Conservation (phyloP, 345 rosid species). For the Alliaria petiolata region DNA sequence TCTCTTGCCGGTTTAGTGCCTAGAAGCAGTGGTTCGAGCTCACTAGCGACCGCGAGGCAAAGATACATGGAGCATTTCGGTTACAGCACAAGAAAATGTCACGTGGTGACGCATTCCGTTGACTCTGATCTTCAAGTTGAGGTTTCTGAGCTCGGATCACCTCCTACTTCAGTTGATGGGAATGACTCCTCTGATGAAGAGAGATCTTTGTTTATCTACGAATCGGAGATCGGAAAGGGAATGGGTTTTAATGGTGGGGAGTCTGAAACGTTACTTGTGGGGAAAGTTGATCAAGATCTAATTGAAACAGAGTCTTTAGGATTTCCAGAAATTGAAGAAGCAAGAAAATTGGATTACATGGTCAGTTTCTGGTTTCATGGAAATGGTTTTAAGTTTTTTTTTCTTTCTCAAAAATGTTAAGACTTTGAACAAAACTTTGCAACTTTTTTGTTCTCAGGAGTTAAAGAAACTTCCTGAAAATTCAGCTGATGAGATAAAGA, state of each 20-base stretch:
- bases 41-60: conserved; percentile 37
- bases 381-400: neutral
- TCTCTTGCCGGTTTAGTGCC: conserved; percentile 40
- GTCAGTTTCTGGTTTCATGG: neutral
- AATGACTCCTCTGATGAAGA: conserved; percentile 51
- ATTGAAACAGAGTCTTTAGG: conserved; percentile 9
- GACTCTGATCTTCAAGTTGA: conserved; percentile 97
- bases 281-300: conserved; percentile 17
- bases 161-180: conserved; percentile 53
- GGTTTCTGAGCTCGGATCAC: conserved; percentile 83
- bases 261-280: conserved; percentile 10
- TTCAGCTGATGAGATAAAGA: conserved; percentile 35
- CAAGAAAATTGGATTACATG: conserved; percentile 16
- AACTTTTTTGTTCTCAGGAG: conserved; percentile 32
- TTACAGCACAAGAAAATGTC: conserved; percentile 37
- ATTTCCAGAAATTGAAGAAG: conserved; percentile 23
- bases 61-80: conserved; percentile 41
- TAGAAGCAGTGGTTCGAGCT: conserved; percentile 37
- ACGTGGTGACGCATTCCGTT: conserved; percentile 54
- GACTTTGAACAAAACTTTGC: conserved; percentile 1
- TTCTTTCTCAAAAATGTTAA: neutral
- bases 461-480: conserved; percentile 17
- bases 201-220: conserved; percentile 47
- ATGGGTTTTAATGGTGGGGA: conserved; percentile 39
- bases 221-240: conserved; percentile 49